These are phyloP conservation scores for Porogramme epimiltina DNA, from an alignment of 1,284 basidiomycete genomes.

Conservation along the genomic window DNA sequence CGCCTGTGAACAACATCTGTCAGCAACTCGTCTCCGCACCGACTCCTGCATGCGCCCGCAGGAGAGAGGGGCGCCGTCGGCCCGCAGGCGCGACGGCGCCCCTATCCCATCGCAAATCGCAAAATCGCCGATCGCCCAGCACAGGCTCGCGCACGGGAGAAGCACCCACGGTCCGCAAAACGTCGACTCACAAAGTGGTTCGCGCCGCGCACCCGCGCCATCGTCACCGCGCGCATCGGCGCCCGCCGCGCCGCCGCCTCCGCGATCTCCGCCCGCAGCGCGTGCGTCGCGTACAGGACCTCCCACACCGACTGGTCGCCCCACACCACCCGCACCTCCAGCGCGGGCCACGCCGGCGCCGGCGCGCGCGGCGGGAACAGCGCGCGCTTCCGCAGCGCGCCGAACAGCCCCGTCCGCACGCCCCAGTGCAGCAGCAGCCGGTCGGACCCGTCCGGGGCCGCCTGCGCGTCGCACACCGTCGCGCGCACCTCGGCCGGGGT, in stretches of 20 bases:
- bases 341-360: background rate
- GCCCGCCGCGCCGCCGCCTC: background rate
- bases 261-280: constrained; percentile 6
- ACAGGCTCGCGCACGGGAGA: too few species aligned
- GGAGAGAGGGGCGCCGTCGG: background rate
- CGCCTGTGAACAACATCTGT: background rate
- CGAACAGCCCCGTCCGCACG: constrained; percentile 1
- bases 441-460: constrained; percentile 9
- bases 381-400: background rate
- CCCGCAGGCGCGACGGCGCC: background rate
- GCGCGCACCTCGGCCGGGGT: constrained; percentile 3
- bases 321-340: constrained; percentile 9
- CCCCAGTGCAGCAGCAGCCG: constrained; percentile 3
- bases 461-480: background rate
- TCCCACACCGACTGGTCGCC: constrained; percentile 12
- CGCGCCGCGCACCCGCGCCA: constrained; percentile 2
- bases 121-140: too few species aligned
- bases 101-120: background rate
- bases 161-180: too few species aligned
- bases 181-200: constrained; percentile 12
- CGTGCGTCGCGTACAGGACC: background rate
- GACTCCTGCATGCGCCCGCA: background rate
- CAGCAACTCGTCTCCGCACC: background rate
- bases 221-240: background rate
- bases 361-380: background rate